Evolutionary conservation across 1,139 yeast genomes (phyloP).

Genomic region (Sugiyamaella grinbergsii): DNA sequence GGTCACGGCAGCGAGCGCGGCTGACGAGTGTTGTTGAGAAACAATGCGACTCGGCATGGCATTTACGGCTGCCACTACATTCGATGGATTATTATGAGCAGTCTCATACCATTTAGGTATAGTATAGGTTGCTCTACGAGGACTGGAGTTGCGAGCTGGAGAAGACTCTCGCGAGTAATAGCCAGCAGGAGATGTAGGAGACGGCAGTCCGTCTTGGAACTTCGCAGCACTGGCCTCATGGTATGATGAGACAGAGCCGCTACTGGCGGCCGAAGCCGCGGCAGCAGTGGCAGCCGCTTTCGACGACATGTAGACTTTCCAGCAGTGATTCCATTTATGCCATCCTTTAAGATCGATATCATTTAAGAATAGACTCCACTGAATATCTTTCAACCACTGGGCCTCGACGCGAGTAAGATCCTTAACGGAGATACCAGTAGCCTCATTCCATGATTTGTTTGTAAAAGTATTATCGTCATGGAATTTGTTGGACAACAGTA

Average conservation of each 20-base stretch:
- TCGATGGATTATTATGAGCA: conserved; percentile 20
- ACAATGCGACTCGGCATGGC: neutral
- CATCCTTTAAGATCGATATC: conserved; percentile 41
- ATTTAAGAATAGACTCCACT: conserved; percentile 41
- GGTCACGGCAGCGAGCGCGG: conserved; percentile 9
- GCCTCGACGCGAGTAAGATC: conserved; percentile 69
- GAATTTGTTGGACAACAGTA: conserved; percentile 87
- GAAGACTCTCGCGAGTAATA: conserved; percentile 10
- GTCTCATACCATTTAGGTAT: conserved; percentile 34
- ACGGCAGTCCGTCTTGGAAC: conserved; percentile 9
- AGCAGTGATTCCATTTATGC: conserved; percentile 45
- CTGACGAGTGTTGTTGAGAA: conserved; percentile 6
- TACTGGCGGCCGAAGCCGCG: conserved; percentile 3
- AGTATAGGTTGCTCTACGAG: conserved; percentile 26
- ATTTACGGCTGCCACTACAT: neutral
- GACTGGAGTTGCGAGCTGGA: conserved; percentile 4
- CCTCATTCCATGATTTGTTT: conserved; percentile 93
- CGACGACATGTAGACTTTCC: conserved; percentile 33
- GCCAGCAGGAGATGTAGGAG: conserved; percentile 12
- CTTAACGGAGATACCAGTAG: conserved; percentile 72
- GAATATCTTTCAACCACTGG: conserved; percentile 59
- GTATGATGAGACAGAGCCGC: neutral
- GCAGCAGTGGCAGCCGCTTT: conserved; percentile 9
- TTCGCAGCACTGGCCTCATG: conserved; percentile 1
- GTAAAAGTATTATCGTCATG: conserved; percentile 97